phyloP scores from a whole-genome alignment of 2,329 filamentous ascomycete genomes.

The Cercospora janseana region DNA sequence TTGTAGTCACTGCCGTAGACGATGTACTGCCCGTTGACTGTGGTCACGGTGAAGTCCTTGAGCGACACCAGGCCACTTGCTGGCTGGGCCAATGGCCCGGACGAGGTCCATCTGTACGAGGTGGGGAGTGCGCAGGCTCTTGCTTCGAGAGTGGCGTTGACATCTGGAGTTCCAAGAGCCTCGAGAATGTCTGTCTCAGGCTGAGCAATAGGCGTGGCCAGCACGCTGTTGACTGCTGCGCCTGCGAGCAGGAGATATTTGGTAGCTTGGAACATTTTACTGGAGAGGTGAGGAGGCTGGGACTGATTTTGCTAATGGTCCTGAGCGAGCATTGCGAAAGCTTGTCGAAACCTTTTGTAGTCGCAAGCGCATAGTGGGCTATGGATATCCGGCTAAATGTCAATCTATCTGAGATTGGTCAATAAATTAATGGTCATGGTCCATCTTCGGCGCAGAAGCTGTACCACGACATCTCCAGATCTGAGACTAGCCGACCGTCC shows the following conservation, averaged over 20 bases:
- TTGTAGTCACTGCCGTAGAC: conserved; percentile 58
- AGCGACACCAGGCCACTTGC: conserved; percentile 56
- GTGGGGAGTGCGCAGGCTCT: conserved; percentile 47
- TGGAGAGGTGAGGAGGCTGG: not conserved
- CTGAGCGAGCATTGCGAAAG: not conserved
- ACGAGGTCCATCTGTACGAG: conserved; percentile 53
- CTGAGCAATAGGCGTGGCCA: not conserved
- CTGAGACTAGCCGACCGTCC: not conserved
- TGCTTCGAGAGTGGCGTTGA: not conserved
- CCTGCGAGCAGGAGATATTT: not conserved
- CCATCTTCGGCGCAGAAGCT: not conserved
- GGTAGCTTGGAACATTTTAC: not conserved
- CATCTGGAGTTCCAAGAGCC: not conserved
- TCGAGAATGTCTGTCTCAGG: not conserved
- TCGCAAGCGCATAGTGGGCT: not conserved
- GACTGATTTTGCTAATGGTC: not conserved
- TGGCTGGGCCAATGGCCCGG: conserved; percentile 51
- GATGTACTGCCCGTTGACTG: conserved; percentile 58
- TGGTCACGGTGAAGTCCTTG: conserved; percentile 61
- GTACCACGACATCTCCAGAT: not conserved
- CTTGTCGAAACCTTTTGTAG: not conserved
- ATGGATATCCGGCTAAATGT: not conserved
- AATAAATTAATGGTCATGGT: not conserved
- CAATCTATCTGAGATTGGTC: not conserved
- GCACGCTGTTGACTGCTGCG: not conserved